Evolutionary conservation across 2,329 filamentous ascomycete genomes (phyloP).

Genomic region (Talaromyces pinophilus): DNA sequence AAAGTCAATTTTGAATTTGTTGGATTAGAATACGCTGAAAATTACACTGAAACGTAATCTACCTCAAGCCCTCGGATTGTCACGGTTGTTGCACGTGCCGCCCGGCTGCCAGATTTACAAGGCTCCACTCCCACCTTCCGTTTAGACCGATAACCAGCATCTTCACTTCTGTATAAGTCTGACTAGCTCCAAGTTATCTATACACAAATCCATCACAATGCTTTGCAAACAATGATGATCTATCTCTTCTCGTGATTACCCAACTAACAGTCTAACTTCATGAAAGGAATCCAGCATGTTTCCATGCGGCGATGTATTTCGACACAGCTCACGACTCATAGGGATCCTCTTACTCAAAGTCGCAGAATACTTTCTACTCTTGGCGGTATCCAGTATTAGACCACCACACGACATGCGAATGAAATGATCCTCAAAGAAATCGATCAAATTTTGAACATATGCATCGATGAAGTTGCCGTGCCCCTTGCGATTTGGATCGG

Average conservation of each 20-base stretch:
- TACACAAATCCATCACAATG: not conserved
- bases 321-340: not conserved
- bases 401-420: not conserved
- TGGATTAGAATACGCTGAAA: not conserved
- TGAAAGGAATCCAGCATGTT: not conserved
- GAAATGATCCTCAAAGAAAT: not conserved
- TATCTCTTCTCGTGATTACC: not conserved
- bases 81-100: conserved; percentile 17
- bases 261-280: not conserved
- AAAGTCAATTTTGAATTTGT: not conserved
- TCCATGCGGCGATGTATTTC: not conserved
- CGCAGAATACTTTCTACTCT: not conserved
- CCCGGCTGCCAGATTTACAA: not conserved
- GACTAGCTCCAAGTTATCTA: not conserved
- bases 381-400: not conserved
- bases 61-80: conserved; percentile 12
- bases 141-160: not conserved
- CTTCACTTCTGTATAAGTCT: not conserved
- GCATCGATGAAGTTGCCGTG: not conserved
- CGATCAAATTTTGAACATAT: not conserved
- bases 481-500: not conserved
- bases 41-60: not conserved
- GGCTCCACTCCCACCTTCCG: not conserved
- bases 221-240: not conserved
- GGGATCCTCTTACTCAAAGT: not conserved